Percentiles rank a stretch among this genome's conserved stretches.
Evolutionary conservation across 2,329 filamentous ascomycete species (phyloP).

Genomic region (Beauveria medogensis): DNA sequence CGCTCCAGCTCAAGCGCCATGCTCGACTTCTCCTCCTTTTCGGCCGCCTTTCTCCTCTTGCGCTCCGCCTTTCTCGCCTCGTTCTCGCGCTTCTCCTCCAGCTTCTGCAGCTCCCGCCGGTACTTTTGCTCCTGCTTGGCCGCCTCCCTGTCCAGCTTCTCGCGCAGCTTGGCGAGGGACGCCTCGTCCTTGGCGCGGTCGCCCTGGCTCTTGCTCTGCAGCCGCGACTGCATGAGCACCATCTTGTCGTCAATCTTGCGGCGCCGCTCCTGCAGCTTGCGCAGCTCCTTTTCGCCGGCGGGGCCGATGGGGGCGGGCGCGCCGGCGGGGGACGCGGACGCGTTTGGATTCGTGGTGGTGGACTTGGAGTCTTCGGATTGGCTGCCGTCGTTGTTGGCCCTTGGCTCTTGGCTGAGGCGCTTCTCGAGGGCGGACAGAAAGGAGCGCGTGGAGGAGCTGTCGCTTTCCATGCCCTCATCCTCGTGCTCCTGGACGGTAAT

Average conservation of each 20-base stretch:
- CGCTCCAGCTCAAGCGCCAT: constrained; percentile 46
- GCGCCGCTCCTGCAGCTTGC: constrained; percentile 53
- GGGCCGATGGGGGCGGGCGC: constrained; percentile 13
- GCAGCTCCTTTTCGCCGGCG: constrained; percentile 51
- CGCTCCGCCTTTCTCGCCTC: constrained; percentile 55
- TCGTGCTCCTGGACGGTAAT: constrained; percentile 16
- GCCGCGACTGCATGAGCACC: constrained; percentile 43
- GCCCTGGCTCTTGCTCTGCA: constrained; percentile 36
- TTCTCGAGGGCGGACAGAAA: constrained; percentile 41
- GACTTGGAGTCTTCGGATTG: constrained; percentile 32
- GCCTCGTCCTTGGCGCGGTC: constrained; percentile 42
- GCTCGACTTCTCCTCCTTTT: constrained; percentile 45
- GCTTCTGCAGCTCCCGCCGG: constrained; percentile 52
- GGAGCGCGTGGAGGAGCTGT: constrained; percentile 38
- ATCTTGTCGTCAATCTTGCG: constrained; percentile 56
- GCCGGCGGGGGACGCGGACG: neutral
- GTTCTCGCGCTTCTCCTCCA: constrained; percentile 54
- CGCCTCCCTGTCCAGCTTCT: constrained; percentile 55
- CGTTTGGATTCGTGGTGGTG: neutral
- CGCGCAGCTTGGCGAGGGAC: constrained; percentile 47
- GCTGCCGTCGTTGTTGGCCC: constrained; percentile 15
- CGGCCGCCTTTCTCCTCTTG: constrained; percentile 39
- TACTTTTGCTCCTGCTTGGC: constrained; percentile 61
- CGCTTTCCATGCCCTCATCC: constrained; percentile 26
- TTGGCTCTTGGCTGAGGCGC: constrained; percentile 22